Evolutionary conservation across 257 asterid species (phyloP).

Genomic region (Nicotiana obtusifolia): DNA sequence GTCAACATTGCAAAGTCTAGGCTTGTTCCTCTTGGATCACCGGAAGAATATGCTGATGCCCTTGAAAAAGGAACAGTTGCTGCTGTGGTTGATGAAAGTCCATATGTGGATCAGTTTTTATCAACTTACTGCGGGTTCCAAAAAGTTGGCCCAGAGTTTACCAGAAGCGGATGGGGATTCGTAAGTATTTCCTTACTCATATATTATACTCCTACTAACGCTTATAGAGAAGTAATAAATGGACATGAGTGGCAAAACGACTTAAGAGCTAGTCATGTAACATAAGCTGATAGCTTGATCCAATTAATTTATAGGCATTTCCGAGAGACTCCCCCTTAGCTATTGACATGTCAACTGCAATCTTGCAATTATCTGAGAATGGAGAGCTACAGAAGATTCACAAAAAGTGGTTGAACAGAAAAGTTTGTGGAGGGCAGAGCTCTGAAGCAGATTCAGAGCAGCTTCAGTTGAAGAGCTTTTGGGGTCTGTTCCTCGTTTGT

Average conservation of each 20-base stretch:
- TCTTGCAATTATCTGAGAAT: constrained; percentile 27
- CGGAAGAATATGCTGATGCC: constrained; percentile 66
- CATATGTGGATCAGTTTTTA: constrained; percentile 62
- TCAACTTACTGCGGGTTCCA: constrained; percentile 54
- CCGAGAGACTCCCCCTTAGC: constrained; percentile 37
- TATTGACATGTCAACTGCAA: constrained; percentile 28
- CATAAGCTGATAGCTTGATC: constrained; percentile 1
- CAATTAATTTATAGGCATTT: constrained; percentile 20
- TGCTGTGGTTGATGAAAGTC: constrained; percentile 74
- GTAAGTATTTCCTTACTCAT: constrained; percentile 37
- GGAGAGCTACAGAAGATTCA: constrained; percentile 32
- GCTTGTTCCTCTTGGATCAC: constrained; percentile 64
- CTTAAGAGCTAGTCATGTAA: not conserved
- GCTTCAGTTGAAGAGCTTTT: constrained; percentile 43
- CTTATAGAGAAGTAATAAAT: not conserved
- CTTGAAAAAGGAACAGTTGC: constrained; percentile 43
- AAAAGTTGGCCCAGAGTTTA: constrained; percentile 62
- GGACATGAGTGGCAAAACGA: not conserved
- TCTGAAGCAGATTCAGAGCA: constrained; percentile 30
- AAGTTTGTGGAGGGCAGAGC: constrained; percentile 25
- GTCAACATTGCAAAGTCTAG: constrained; percentile 64
- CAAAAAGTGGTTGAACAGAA: constrained; percentile 23
- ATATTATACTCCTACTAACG: not conserved
- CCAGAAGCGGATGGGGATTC: constrained; percentile 78
- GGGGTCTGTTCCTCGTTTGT: constrained; percentile 59